Base-by-base conservation (phyloP, 2,329 filamentous ascomycete genomes). In the Botrytis byssoidea region DNA sequence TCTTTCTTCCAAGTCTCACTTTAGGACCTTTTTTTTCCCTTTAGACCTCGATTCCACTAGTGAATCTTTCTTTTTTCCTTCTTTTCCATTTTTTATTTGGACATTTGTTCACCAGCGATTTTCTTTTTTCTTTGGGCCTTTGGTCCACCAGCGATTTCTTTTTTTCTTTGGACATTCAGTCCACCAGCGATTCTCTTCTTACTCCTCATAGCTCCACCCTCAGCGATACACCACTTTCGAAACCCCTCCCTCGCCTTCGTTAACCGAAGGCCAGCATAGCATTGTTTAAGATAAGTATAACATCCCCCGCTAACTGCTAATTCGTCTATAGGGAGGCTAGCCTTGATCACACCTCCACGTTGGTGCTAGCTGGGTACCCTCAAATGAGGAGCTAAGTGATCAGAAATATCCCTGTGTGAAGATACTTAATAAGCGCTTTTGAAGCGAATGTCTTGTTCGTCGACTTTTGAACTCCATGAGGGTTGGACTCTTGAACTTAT, bases 381-480 rank as follows among this genome's bases (percentile, higher is more conserved):
- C 60, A 63, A 63, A n/a, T 63, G 60, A 63, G 37, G 35, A 63
- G 60, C 60, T 63, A 40, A 63, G 60, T 42, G 60, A 63, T 63
- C 60, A 63, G 16, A 63, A n/a, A 6, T 37, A 12, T 29, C 2
- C 37, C 12, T 42, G 25, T 6, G 16, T 9, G 14, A 8, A 57
- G 14, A 29, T 7, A 6, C 14, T 29, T 7, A 29, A 57, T 29
- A 57, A n/a, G 29, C 16, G n/a, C 51, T 4, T 57, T 9, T 29
- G 51, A 57, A 32, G n/a, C 51, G n/a, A 57, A 57, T 29, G 3
- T 18, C 51, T 29, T 4, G 51, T 29, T 29, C 4, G n/a, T 18
- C 51, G n/a, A 57, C 2, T 57, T 0, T 57, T 57, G 51, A 8
- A n/a, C n/a, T 29, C 16, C 5, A 29, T 55, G 51, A 18, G 29